Percentiles rank a stretch among this genome's conserved stretches.
phyloP scores from a whole-genome alignment of 1,284 basidiomycete genomes.

The Fistulinella cinereoalba region DNA sequence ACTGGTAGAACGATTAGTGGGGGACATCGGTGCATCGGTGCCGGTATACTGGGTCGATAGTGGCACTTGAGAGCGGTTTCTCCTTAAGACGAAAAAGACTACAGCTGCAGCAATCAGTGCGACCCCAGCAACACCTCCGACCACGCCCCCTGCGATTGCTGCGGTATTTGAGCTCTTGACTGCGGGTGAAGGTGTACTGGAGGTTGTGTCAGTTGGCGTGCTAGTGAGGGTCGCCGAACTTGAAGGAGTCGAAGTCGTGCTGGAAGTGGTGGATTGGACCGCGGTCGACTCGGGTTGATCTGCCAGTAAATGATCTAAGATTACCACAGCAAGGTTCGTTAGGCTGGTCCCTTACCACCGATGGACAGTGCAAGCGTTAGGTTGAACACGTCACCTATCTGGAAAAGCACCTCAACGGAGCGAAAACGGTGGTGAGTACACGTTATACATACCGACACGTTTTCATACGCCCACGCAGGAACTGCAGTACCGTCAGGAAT shows the following conservation, averaged over 20 bases:
- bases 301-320: conserved; percentile 8
- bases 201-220: not conserved
- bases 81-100: conserved; percentile 30
- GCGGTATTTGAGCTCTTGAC: conserved; percentile 10
- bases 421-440: not conserved
- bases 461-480: conserved; percentile 33
- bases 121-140: conserved; percentile 38
- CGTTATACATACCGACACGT: conserved; percentile 26
- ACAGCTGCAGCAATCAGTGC: conserved; percentile 26
- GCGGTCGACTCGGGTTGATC: conserved; percentile 32
- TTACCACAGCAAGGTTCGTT: too few relatives aligned
- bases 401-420: conserved; percentile 3
- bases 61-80: conserved; percentile 20
- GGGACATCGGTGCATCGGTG: not conserved
- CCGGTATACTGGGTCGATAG: conserved; percentile 13
- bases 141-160: conserved; percentile 36
- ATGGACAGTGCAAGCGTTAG: conserved; percentile 16
- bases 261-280: conserved; percentile 14
- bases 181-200: not conserved
- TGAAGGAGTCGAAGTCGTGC: not conserved
- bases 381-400: conserved; percentile 22
- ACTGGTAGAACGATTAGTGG: conserved; percentile 2
- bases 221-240: conserved; percentile 9
- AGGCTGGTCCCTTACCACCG: conserved; percentile 23
- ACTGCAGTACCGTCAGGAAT: conserved; percentile 29